These are phyloP conservation scores for Creolimax fragrantissima DNA, from an alignment of 78 protist species.

Conservation along the genomic window DNA sequence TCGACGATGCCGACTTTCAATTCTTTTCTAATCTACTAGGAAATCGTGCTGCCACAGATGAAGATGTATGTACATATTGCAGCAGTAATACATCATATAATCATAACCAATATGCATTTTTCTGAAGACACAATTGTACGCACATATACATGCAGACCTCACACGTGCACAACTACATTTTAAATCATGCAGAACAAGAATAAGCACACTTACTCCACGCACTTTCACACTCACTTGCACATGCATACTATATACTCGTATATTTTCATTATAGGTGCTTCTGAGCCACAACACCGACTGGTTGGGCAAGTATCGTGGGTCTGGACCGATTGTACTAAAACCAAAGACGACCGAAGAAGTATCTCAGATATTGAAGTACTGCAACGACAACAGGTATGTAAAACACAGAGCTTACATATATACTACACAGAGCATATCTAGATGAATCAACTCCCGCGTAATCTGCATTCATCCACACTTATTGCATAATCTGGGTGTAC, in stretches of 20 bases:
- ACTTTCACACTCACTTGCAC: not conserved
- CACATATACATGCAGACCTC: not conserved
- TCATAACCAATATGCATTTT: not conserved
- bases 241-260: not conserved
- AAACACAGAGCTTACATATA: not conserved
- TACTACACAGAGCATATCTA: not conserved
- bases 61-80: not conserved
- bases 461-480: too few relatives aligned
- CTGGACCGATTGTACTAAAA: constrained; percentile 18
- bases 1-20: not conserved
- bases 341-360: constrained; percentile 44
- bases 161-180: not conserved
- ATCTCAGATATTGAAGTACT: constrained; percentile 35
- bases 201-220: not conserved
- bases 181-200: not conserved
- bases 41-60: not conserved
- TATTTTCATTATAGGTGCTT: not conserved
- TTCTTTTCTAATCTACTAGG: not conserved
- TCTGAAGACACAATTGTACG: not conserved
- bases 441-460: too few relatives aligned
- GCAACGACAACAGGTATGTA: constrained; percentile 31
- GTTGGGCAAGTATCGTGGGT: constrained; percentile 41
- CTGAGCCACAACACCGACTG: constrained; percentile 36
- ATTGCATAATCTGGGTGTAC: too few relatives aligned
- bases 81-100: not conserved